phyloP scores from a whole-genome alignment of 1,284 basidiomycete species.

The Ustanciosporium gigantosporum region DNA sequence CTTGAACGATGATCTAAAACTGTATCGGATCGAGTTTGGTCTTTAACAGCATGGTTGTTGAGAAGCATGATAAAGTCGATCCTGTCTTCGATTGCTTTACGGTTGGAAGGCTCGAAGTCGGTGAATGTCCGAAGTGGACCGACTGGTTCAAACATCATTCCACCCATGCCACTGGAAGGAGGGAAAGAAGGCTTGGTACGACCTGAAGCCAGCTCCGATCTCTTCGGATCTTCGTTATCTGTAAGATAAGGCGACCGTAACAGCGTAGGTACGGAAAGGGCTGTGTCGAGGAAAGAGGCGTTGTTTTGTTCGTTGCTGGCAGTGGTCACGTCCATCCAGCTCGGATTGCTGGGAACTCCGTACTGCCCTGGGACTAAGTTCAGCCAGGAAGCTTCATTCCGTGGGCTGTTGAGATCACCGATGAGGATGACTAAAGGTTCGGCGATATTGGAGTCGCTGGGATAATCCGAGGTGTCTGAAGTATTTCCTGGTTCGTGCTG shows the following conservation, averaged over 20 bases:
- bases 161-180: neutral
- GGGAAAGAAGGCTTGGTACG: neutral
- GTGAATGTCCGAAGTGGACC: constrained; percentile 38
- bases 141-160: constrained; percentile 13
- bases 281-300: constrained; percentile 30
- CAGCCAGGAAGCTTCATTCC: constrained; percentile 36
- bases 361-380: constrained; percentile 41
- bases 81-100: constrained; percentile 32
- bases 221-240: constrained; percentile 24
- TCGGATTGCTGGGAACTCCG: constrained; percentile 6
- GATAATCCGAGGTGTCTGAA: neutral
- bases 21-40: constrained; percentile 17
- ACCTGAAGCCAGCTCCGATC: constrained; percentile 14
- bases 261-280: constrained; percentile 24
- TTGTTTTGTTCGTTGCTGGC: no score
- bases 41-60: constrained; percentile 21
- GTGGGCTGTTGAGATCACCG: constrained; percentile 45
- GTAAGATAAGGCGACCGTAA: constrained; percentile 17
- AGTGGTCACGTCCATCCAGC: no score
- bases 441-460: neutral
- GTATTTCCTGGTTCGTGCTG: neutral
- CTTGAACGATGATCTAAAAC: constrained; percentile 10
- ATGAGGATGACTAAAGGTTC: constrained; percentile 41
- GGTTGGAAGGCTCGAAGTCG: constrained; percentile 19
- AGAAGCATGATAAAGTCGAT: constrained; percentile 44